phyloP scores from a whole-genome alignment of 225 moss, liverwort and hornwort genomes.

The Anthoceros angustus region DNA sequence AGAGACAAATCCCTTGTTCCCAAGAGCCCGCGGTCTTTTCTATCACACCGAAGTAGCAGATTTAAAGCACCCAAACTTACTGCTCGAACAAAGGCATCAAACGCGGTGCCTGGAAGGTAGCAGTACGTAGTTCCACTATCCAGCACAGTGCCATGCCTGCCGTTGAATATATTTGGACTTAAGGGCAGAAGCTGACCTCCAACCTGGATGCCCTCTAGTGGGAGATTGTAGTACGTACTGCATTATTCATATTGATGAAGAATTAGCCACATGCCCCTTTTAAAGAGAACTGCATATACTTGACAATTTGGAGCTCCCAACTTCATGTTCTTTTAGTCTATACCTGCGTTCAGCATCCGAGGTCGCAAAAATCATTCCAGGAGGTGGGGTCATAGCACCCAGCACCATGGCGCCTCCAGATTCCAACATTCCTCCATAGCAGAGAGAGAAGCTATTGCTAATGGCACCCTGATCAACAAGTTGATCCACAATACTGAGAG shows the following conservation, averaged over 20 bases:
- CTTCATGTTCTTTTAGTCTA: background rate
- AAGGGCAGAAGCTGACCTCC: slow-evolving; percentile 46
- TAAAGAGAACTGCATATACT: background rate
- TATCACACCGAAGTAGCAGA: background rate
- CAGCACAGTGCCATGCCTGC: slow-evolving; percentile 68
- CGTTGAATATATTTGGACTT: slow-evolving; percentile 42
- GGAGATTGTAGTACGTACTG: slow-evolving; percentile 85
- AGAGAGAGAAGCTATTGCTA: slow-evolving; percentile 66
- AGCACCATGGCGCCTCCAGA: slow-evolving; percentile 75
- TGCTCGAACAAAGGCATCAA: slow-evolving; percentile 57
- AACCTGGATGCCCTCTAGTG: slow-evolving; percentile 54
- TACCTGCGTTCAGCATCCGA: slow-evolving; percentile 68
- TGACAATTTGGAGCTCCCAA: background rate
- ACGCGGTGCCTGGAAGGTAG: slow-evolving; percentile 64
- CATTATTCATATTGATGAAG: slow-evolving; percentile 15
- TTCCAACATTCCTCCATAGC: slow-evolving; percentile 83
- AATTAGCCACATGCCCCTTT: background rate
- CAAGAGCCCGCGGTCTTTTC: background rate
- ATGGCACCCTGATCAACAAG: slow-evolving; percentile 51
- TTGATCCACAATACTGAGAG: slow-evolving; percentile 75
- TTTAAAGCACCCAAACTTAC: slow-evolving; percentile 20
- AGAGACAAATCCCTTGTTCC: background rate
- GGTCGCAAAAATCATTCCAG: slow-evolving; percentile 42
- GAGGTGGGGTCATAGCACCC: slow-evolving; percentile 43
- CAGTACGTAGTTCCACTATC: slow-evolving; percentile 98